Conservation (phyloP, 331 rosid species). For the Arachis monticola region DNA sequence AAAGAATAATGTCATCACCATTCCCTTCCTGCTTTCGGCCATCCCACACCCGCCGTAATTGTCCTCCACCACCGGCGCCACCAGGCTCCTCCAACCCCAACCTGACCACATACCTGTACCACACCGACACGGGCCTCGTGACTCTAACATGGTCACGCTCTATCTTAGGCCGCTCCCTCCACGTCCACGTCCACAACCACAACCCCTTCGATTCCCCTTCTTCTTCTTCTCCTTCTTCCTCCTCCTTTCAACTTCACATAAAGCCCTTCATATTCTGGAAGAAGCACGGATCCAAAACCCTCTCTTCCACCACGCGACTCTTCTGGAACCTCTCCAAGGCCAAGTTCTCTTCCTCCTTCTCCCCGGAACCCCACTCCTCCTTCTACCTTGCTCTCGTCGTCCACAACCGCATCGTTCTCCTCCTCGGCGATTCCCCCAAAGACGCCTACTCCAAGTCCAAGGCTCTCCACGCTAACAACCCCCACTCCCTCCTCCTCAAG, state of each 20-base stretch:
- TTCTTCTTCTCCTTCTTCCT: conserved; percentile 30
- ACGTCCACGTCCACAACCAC: conserved; percentile 59
- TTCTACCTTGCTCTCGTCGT: conserved; percentile 79
- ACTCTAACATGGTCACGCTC: conserved; percentile 89
- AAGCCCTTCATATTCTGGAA: conserved; percentile 89
- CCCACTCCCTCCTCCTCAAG: conserved; percentile 57
- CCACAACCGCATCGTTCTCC: conserved; percentile 57
- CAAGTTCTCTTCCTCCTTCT: conserved; percentile 36
- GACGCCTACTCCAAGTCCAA: conserved; percentile 69
- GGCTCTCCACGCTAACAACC: conserved; percentile 42
- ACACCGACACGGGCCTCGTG: conserved; percentile 68
- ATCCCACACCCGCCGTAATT: conserved; percentile 35
- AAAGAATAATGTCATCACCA: conserved; percentile 55
- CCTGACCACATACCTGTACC: conserved; percentile 77
- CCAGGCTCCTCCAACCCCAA: conserved; percentile 68
- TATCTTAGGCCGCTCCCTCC: conserved; percentile 79
- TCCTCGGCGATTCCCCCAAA: conserved; percentile 65
- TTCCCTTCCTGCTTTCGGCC: conserved; percentile 78
- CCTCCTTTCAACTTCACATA: conserved; percentile 66
- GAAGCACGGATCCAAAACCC: conserved; percentile 69
- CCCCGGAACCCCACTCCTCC: conserved; percentile 60
- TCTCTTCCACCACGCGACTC: conserved; percentile 54
- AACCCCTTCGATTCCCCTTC: conserved; percentile 66
- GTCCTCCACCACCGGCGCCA: conserved; percentile 16
- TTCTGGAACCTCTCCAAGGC: conserved; percentile 83